These are phyloP conservation scores for Hansenula sp. DNA, from an alignment of 1,139 yeast genomes.

Conservation along the genomic window DNA sequence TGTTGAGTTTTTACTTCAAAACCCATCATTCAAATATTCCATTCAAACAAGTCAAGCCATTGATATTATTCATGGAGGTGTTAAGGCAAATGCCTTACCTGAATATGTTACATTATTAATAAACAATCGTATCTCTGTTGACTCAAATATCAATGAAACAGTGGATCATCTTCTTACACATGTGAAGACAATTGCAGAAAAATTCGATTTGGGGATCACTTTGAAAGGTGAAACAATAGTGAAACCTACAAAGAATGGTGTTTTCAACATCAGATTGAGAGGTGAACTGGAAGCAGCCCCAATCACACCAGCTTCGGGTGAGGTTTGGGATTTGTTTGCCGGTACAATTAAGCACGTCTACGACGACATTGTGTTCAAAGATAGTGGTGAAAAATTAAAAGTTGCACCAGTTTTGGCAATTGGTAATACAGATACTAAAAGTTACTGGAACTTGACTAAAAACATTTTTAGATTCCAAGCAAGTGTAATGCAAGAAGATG, in stretches of 20 bases:
- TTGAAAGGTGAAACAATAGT: slow-evolving; percentile 29
- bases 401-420: slow-evolving; percentile 65
- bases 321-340: slow-evolving; percentile 45
- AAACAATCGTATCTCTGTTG: slow-evolving; percentile 46
- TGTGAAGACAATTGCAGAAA: slow-evolving; percentile 34
- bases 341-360: slow-evolving; percentile 52
- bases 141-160: slow-evolving; percentile 34
- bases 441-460: slow-evolving; percentile 70
- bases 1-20: slow-evolving; percentile 24
- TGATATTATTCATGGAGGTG: slow-evolving; percentile 50
- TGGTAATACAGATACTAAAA: slow-evolving; percentile 82
- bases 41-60: slow-evolving; percentile 49
- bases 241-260: slow-evolving; percentile 36
- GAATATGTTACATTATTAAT: slow-evolving; percentile 41
- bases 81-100: slow-evolving; percentile 52
- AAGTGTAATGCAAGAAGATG: slow-evolving; percentile 11
- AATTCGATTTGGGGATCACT: slow-evolving; percentile 41
- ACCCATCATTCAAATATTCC: slow-evolving; percentile 24
- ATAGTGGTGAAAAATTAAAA: slow-evolving; percentile 35
- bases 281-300: slow-evolving; percentile 50
- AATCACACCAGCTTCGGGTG: slow-evolving; percentile 41
- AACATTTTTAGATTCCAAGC: slow-evolving; percentile 63
- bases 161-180: slow-evolving; percentile 32
- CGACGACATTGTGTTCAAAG: slow-evolving; percentile 28
- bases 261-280: slow-evolving; percentile 37